Evolutionary conservation across 2,329 filamentous ascomycete genomes (phyloP).

Genomic region (Penicillium polonicum): DNA sequence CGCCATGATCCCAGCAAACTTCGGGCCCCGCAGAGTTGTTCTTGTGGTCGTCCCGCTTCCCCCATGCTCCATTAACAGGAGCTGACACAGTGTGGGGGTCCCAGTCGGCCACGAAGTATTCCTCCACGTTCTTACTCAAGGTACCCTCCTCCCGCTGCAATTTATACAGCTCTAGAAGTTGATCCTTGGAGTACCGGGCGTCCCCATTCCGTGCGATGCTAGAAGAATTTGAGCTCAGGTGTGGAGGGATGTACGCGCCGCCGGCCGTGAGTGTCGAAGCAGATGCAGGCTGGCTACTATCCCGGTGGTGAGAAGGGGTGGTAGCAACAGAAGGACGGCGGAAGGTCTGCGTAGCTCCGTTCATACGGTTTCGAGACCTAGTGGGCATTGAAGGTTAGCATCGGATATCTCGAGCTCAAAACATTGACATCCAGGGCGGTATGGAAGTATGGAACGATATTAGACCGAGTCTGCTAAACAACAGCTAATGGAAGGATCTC

Average conservation of each 20-base stretch:
- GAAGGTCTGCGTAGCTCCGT: constrained; percentile 67
- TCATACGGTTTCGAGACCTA: constrained; percentile 62
- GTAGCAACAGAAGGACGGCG: constrained; percentile 62
- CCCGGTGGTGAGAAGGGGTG: constrained; percentile 49
- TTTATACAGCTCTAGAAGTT: constrained; percentile 73
- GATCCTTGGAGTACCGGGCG: constrained; percentile 71
- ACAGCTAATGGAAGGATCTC: not conserved
- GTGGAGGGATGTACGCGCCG: constrained; percentile 61
- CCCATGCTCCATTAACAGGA: constrained; percentile 64
- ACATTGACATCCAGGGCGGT: constrained; percentile 5
- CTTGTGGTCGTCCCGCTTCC: constrained; percentile 72
- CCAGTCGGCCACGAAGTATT: constrained; percentile 74
- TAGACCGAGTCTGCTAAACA: not conserved
- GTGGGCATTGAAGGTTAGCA: constrained; percentile 17
- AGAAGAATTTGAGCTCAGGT: constrained; percentile 54
- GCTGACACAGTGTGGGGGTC: constrained; percentile 72
- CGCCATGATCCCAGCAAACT: constrained; percentile 81
- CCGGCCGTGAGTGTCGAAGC: constrained; percentile 42
- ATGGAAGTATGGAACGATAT: not conserved
- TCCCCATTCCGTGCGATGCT: constrained; percentile 54
- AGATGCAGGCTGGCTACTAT: constrained; percentile 42
- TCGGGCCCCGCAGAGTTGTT: constrained; percentile 77
- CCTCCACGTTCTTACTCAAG: constrained; percentile 61
- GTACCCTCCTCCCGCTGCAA: constrained; percentile 54
- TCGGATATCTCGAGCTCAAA: constrained; percentile 11